These are phyloP conservation scores for Candida fluviatilis DNA, from an alignment of 805 yeast genomes.

Conservation along the genomic window DNA sequence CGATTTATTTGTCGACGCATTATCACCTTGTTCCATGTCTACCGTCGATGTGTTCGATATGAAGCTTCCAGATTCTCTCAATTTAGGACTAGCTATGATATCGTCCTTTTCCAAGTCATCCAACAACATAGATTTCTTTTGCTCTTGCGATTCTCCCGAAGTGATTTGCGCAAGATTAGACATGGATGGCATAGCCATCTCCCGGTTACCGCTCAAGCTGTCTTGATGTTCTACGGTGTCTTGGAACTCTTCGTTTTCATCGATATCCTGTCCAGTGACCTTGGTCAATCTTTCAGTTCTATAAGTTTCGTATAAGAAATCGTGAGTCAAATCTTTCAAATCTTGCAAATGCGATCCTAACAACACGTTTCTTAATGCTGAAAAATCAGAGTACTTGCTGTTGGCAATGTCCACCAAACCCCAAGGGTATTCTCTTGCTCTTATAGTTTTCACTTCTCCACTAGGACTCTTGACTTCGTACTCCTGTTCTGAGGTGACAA, in stretches of 20 bases:
- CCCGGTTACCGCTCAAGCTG: constrained; percentile 3
- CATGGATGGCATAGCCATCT: constrained; percentile 45
- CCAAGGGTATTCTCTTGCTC: constrained; percentile 75
- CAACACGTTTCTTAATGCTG: constrained; percentile 60
- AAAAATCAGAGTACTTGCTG: constrained; percentile 49
- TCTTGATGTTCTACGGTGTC: constrained; percentile 21
- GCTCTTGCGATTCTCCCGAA: constrained; percentile 18
- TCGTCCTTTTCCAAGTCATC: constrained; percentile 19
- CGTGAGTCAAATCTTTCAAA: constrained; percentile 76
- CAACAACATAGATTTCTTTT: constrained; percentile 33
- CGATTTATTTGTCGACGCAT: constrained; percentile 18
- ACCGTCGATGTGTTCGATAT: constrained; percentile 27
- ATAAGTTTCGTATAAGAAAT: constrained; percentile 69
- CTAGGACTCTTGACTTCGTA: constrained; percentile 39
- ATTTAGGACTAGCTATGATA: constrained; percentile 21
- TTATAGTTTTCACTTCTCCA: constrained; percentile 42
- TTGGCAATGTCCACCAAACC: constrained; percentile 57
- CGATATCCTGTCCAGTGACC: constrained; percentile 42
- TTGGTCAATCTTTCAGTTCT: constrained; percentile 71
- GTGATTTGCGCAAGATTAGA: constrained; percentile 54
- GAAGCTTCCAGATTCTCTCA: constrained; percentile 24
- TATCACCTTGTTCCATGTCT: constrained; percentile 12
- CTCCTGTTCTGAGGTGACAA: constrained; percentile 61
- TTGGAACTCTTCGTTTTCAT: constrained; percentile 20
- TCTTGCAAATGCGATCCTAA: constrained; percentile 83